Conservation (phyloP, 495 filamentous ascomycete genomes). For the Penicillium crystallinum region DNA sequence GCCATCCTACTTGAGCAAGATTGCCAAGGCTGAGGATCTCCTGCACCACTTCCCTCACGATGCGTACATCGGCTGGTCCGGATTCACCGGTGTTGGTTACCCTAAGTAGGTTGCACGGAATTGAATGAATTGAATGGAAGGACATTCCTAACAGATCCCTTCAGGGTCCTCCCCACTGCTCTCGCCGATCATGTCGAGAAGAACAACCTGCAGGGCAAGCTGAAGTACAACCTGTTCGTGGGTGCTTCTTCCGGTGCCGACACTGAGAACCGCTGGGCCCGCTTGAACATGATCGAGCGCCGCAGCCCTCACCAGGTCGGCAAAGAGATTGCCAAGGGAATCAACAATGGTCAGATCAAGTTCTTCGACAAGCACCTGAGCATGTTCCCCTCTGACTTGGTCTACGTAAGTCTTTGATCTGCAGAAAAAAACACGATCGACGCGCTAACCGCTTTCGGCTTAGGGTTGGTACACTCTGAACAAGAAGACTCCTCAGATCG, state of each 20-base stretch:
- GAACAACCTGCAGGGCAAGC: constrained; percentile 77
- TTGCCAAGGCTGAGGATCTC: constrained; percentile 73
- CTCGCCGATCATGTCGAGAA: constrained; percentile 87
- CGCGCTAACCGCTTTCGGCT: constrained; percentile 7
- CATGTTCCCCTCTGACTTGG: constrained; percentile 88
- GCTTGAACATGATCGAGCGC: constrained; percentile 82
- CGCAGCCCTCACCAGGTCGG: constrained; percentile 85
- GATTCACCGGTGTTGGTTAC: constrained; percentile 89
- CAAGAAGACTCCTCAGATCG: constrained; percentile 64
- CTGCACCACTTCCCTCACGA: constrained; percentile 76
- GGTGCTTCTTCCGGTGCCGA: constrained; percentile 85
- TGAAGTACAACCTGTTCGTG: constrained; percentile 82
- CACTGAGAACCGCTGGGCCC: constrained; percentile 87
- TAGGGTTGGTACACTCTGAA: constrained; percentile 79
- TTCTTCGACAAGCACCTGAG: constrained; percentile 91
- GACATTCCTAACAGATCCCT: background rate
- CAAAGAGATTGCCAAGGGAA: constrained; percentile 85
- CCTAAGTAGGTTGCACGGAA: constrained; percentile 60
- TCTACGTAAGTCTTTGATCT: constrained; percentile 55
- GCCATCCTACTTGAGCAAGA: constrained; percentile 73
- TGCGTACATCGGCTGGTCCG: constrained; percentile 82
- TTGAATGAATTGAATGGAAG: background rate
- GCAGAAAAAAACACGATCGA: constrained; percentile 4
- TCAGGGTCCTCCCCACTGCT: constrained; percentile 75
- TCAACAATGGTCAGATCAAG: constrained; percentile 82